Evolutionary conservation across 768 basidiomycete species (phyloP), one percentile per base, ranked within the genome.

Genomic region (Hygrophorus russula): DNA sequence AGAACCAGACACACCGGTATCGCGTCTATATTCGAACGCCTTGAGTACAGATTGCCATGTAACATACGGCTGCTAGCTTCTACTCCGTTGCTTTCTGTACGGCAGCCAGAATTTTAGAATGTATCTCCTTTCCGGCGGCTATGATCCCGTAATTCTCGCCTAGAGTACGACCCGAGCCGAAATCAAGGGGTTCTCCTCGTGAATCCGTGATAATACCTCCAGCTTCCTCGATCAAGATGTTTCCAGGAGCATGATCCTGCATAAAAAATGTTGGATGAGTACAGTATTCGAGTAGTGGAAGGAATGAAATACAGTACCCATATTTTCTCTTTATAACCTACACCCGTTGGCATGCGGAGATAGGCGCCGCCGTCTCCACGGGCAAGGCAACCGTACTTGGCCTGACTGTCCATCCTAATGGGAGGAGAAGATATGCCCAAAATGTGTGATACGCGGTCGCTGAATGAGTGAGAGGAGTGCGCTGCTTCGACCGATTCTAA

Each of bases 401-500:
- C 91, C 60, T 97, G 93, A 57, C 84, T 88, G 59, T 98, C 94
- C 92, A 98, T 96, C 14, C 89, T 71, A 12, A 79, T 68, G 7
- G 86, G 80, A 0, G 71, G 57, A 1, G 73, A 65, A 13, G 78
- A 77, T 43, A 96, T 72, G 1, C 72, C 72, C 18, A 97, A 66
- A 4, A 80, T 52, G 27, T 71, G 54, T 0, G 85, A 78, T 29
- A 97, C 82, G 15, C 70, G 71, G 28, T 76, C 76, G 55, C 84
- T 91, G 60, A 90, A 83, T 2, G 78, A 76, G 47, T 92, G 87
- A n/a, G 90, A 85, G 1, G 88, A 82, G 57, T 99, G 96, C 0
- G 80, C 82, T 3, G 85, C 77, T 57, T 99, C 94, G 35, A 94
- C 86, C 3, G 87, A 91, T 65, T 98, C 92, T 49, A 98, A 78